Evolutionary conservation across 2,329 filamentous ascomycete species (phyloP).

Genomic region (Nemania serpens): DNA sequence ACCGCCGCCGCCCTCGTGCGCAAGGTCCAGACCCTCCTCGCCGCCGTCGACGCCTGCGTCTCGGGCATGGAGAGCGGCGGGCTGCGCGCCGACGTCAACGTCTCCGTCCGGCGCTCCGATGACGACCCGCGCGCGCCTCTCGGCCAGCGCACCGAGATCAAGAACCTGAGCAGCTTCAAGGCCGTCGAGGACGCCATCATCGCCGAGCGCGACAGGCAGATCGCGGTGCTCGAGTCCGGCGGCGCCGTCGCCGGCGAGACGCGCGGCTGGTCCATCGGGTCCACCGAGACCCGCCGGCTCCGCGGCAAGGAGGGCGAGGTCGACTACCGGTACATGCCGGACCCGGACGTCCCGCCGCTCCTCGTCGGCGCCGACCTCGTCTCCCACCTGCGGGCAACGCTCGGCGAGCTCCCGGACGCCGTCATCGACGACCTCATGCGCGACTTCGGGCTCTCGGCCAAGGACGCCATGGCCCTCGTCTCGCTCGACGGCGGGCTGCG

Average conservation of each 20-base stretch:
- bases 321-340: slow-evolving; percentile 98
- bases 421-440: slow-evolving; percentile 66
- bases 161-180: slow-evolving; percentile 94
- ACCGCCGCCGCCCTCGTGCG: slow-evolving; percentile 87
- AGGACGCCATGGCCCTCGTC: slow-evolving; percentile 83
- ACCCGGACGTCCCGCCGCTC: slow-evolving; percentile 85
- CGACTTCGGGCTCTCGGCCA: slow-evolving; percentile 71
- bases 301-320: slow-evolving; percentile 96
- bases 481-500: slow-evolving; percentile 77
- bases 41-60: slow-evolving; percentile 81
- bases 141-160: slow-evolving; percentile 93
- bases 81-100: slow-evolving; percentile 91
- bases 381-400: slow-evolving; percentile 60
- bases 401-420: slow-evolving; percentile 75
- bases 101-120: slow-evolving; percentile 74
- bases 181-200: slow-evolving; percentile 94
- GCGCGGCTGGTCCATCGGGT: slow-evolving; percentile 87
- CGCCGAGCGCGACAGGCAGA: slow-evolving; percentile 88
- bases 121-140: slow-evolving; percentile 51
- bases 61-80: slow-evolving; percentile 94
- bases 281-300: slow-evolving; percentile 77
- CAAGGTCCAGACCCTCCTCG: slow-evolving; percentile 83
- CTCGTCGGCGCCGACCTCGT: slow-evolving; percentile 75
- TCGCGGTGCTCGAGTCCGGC: slow-evolving; percentile 75
- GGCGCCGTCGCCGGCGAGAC: slow-evolving; percentile 83